Conservation (phyloP, 2,329 filamentous ascomycete species). For the Knufia petricola region DNA sequence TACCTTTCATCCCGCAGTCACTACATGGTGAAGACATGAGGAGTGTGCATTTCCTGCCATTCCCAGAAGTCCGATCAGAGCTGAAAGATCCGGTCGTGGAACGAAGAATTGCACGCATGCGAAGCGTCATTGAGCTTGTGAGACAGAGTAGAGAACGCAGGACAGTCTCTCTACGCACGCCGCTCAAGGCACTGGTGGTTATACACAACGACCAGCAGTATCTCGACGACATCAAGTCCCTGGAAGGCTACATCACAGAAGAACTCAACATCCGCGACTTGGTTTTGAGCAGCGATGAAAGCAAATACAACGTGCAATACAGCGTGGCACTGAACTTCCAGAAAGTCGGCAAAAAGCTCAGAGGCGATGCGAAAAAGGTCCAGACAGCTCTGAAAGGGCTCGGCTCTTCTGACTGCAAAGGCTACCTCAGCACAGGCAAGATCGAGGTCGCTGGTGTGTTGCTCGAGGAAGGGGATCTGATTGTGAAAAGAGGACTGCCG, state of each 20-base stretch:
- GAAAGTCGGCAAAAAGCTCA: conserved; percentile 88
- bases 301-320: conserved; percentile 85
- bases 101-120: conserved; percentile 81
- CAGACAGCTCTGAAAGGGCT: conserved; percentile 79
- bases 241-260: conserved; percentile 81
- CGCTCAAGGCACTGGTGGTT: conserved; percentile 78
- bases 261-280: conserved; percentile 86
- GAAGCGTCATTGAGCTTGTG: conserved; percentile 85
- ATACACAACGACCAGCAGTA: conserved; percentile 77
- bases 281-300: conserved; percentile 75
- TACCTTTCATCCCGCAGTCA: conserved; percentile 68
- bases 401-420: conserved; percentile 69
- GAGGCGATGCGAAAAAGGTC: conserved; percentile 85
- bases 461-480: conserved; percentile 71
- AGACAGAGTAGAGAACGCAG: conserved; percentile 78
- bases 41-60: conserved; percentile 85
- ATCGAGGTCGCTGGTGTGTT: conserved; percentile 79
- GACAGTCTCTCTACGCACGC: conserved; percentile 78
- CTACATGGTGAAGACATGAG: conserved; percentile 62
- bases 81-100: conserved; percentile 81
- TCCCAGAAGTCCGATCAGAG: conserved; percentile 79
- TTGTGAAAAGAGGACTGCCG: conserved; percentile 69
- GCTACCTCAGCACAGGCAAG: conserved; percentile 61
- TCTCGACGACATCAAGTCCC: conserved; percentile 72
- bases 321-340: conserved; percentile 88